Percentiles rank a stretch among this genome's conserved stretches.
Conservation (phyloP, 805 yeast genomes). For the Yamadazyma kitorensis region DNA sequence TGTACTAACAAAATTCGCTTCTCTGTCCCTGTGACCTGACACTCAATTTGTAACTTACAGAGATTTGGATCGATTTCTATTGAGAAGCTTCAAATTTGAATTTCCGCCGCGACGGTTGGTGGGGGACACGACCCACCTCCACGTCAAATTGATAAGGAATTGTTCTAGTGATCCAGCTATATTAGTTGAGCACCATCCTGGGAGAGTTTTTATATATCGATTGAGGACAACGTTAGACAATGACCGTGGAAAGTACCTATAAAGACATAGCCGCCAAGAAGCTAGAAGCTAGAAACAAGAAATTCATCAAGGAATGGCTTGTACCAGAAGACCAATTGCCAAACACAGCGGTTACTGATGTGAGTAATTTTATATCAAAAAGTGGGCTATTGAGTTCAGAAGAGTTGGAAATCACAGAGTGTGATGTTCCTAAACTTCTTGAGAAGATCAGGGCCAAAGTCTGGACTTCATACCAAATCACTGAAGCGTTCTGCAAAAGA, state of each 20-base stretch:
- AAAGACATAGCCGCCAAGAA: conserved; percentile 41
- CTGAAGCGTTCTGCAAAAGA: conserved; percentile 41
- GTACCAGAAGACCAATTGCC: conserved; percentile 32
- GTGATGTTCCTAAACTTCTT: conserved; percentile 25
- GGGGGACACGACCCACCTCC: no score
- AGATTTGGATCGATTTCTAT: no score
- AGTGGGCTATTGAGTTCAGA: conserved; percentile 27
- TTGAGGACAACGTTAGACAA: no score
- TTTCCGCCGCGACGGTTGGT: no score
- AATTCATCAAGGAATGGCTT: conserved; percentile 47
- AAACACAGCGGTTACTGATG: conserved; percentile 27
- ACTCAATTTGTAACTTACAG: no score
- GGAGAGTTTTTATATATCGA: no score
- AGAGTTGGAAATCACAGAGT: conserved; percentile 38
- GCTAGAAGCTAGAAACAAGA: conserved; percentile 36
- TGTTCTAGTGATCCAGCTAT: no score
- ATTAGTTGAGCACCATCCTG: no score
- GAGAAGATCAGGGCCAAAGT: conserved; percentile 30
- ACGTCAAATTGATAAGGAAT: no score
- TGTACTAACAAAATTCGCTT: no score
- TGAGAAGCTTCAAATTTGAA: no score
- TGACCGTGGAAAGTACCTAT: conserved; percentile 18
- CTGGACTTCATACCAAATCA: conserved; percentile 33
- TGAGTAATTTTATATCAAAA: conserved; percentile 30
- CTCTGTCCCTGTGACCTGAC: no score